Conservation (phyloP, 805 yeast species). For the Kuraishia capsulata region DNA sequence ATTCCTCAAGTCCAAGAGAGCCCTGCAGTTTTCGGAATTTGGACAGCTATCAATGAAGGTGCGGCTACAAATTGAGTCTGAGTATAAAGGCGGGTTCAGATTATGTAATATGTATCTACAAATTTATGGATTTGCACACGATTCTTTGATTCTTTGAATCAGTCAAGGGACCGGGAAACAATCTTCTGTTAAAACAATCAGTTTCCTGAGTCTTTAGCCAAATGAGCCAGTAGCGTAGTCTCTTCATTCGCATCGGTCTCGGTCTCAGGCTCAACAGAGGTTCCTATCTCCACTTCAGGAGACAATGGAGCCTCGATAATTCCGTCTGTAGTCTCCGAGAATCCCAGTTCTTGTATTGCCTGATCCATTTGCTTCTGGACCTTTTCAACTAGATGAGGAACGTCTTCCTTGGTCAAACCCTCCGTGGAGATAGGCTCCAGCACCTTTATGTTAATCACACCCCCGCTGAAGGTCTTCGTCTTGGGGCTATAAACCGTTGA, state of each 20-base stretch:
- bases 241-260: constrained; percentile 34
- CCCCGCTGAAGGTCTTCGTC: constrained; percentile 58
- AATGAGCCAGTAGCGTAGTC: background rate
- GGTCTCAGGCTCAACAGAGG: constrained; percentile 55
- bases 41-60: too few relatives aligned
- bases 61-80: too few relatives aligned
- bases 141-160: too few relatives aligned
- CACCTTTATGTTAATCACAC: constrained; percentile 70
- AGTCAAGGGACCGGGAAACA: too few relatives aligned
- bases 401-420: constrained; percentile 63
- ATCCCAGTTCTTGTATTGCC: constrained; percentile 32
- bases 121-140: too few relatives aligned
- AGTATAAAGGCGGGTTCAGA: too few relatives aligned
- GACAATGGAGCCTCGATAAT: background rate
- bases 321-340: too few relatives aligned
- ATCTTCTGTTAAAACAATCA: too few relatives aligned
- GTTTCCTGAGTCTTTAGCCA: too few relatives aligned
- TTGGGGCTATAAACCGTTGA: constrained; percentile 59
- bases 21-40: too few relatives aligned
- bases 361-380: constrained; percentile 50
- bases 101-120: too few relatives aligned
- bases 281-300: constrained; percentile 3
- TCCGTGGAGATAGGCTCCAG: constrained; percentile 73
- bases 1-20: background rate
- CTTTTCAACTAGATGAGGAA: constrained; percentile 47